Evolutionary conservation across 768 basidiomycete genomes (phyloP).

Genomic region (Pholiota microspora): DNA sequence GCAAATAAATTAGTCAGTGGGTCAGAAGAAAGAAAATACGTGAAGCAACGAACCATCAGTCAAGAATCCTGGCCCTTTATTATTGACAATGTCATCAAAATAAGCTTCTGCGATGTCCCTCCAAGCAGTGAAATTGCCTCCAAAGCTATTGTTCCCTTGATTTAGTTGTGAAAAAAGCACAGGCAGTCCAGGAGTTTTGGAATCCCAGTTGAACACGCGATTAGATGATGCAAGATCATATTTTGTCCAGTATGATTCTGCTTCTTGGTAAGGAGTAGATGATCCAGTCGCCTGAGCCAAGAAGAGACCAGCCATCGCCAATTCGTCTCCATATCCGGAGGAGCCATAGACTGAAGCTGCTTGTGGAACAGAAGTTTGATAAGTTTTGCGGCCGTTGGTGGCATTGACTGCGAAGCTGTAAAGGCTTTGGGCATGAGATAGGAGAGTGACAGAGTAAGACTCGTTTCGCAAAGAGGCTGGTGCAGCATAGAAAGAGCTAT

Average conservation of each 20-base stretch:
- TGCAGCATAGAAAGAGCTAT: slow-evolving; percentile 44
- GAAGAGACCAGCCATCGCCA: slow-evolving; percentile 73
- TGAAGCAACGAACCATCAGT: slow-evolving; percentile 52
- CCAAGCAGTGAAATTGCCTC: slow-evolving; percentile 65
- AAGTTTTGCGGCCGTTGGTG: slow-evolving; percentile 54
- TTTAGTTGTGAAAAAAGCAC: slow-evolving; percentile 77
- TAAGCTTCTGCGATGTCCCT: slow-evolving; percentile 67
- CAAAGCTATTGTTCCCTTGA: slow-evolving; percentile 49
- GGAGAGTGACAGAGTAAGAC: slow-evolving; percentile 67
- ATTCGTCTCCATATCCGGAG: slow-evolving; percentile 69
- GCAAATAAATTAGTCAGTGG: not conserved
- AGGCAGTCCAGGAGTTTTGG: slow-evolving; percentile 71
- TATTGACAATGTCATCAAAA: slow-evolving; percentile 69
- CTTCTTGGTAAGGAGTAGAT: slow-evolving; percentile 56
- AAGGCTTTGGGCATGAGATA: slow-evolving; percentile 71
- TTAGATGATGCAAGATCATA: slow-evolving; percentile 53
- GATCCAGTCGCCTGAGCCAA: slow-evolving; percentile 71
- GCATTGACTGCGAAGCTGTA: slow-evolving; percentile 77
- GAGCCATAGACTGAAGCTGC: slow-evolving; percentile 68
- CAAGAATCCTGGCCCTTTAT: slow-evolving; percentile 48
- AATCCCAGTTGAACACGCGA: slow-evolving; percentile 87
- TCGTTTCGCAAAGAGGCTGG: slow-evolving; percentile 71
- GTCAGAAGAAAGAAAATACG: not conserved
- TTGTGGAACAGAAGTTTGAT: slow-evolving; percentile 69
- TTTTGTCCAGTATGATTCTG: slow-evolving; percentile 56